These are phyloP conservation scores for Carex scoparia DNA, from an alignment of 176 grass and related monocot genomes.

Conservation along the genomic window DNA sequence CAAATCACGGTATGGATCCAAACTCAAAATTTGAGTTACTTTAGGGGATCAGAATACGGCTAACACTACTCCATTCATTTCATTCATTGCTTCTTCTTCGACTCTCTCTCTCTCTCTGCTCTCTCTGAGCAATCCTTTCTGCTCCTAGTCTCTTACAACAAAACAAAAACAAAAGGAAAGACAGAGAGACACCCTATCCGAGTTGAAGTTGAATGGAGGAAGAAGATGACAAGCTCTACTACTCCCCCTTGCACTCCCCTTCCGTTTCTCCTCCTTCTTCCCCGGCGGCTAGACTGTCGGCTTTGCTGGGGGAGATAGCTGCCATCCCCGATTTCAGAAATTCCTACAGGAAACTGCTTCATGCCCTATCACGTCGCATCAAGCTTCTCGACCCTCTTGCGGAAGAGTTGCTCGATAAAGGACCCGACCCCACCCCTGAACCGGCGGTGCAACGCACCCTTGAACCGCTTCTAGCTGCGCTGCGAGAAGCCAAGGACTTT, in stretches of 20 bases:
- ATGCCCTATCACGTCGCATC: constrained; percentile 56
- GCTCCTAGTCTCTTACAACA: no score
- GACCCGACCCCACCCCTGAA: neutral
- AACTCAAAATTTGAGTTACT: no score
- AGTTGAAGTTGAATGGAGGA: neutral
- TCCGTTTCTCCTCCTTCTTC: neutral
- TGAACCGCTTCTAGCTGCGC: constrained; percentile 39
- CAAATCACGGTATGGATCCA: no score
- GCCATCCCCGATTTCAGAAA: constrained; percentile 51
- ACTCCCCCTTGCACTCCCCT: neutral
- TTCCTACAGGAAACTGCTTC: constrained; percentile 63
- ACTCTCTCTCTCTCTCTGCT: neutral
- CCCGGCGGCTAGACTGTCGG: constrained; percentile 12
- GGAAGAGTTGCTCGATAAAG: constrained; percentile 60
- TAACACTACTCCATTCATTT: no score
- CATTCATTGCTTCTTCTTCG: neutral
- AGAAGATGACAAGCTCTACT: neutral
- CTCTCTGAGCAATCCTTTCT: neutral
- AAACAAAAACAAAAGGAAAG: no score
- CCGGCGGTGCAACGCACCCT: constrained; percentile 7
- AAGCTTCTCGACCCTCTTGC: constrained; percentile 68
- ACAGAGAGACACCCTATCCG: no score
- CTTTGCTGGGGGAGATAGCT: constrained; percentile 29
- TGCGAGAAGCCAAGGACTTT: constrained; percentile 43
- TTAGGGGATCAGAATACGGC: no score